These are phyloP conservation scores for Phlegmacium glaucopus DNA, from an alignment of 768 basidiomycete species.

Conservation along the genomic window DNA sequence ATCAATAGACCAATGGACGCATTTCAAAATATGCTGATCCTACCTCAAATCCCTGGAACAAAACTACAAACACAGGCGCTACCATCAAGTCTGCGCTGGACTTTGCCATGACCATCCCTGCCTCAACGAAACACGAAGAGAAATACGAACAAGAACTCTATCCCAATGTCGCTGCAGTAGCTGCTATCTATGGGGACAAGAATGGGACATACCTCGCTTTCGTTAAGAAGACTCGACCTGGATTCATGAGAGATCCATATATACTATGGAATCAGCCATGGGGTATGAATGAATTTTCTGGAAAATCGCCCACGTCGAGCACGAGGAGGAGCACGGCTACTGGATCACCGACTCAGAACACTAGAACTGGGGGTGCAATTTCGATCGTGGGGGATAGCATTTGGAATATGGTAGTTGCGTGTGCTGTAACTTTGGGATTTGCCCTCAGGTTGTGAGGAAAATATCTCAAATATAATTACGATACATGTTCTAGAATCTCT, in stretches of 20 bases:
- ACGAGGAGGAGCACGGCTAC: neutral
- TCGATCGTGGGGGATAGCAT: no score
- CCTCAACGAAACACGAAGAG: constrained; percentile 29
- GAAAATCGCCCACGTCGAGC: neutral
- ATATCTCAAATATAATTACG: no score
- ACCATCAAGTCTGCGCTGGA: constrained; percentile 60
- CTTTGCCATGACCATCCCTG: constrained; percentile 48
- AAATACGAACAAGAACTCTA: no score
- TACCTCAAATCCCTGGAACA: constrained; percentile 43
- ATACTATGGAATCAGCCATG: constrained; percentile 58
- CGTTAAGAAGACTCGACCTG: constrained; percentile 33
- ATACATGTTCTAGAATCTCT: no score
- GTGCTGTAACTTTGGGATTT: no score
- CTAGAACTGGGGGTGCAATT: no score
- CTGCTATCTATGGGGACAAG: constrained; percentile 57
- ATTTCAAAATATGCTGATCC: constrained; percentile 45
- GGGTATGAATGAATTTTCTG: constrained; percentile 18
- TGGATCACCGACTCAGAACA: neutral
- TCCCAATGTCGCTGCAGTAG: constrained; percentile 56
- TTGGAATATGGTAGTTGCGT: no score
- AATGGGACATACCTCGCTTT: constrained; percentile 51
- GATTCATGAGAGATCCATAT: constrained; percentile 41
- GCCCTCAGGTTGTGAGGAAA: no score
- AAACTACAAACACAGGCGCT: constrained; percentile 43
- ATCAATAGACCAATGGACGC: constrained; percentile 52